Evolutionary conservation across 768 basidiomycete species (phyloP).

Genomic region (Mycena kentingensis): DNA sequence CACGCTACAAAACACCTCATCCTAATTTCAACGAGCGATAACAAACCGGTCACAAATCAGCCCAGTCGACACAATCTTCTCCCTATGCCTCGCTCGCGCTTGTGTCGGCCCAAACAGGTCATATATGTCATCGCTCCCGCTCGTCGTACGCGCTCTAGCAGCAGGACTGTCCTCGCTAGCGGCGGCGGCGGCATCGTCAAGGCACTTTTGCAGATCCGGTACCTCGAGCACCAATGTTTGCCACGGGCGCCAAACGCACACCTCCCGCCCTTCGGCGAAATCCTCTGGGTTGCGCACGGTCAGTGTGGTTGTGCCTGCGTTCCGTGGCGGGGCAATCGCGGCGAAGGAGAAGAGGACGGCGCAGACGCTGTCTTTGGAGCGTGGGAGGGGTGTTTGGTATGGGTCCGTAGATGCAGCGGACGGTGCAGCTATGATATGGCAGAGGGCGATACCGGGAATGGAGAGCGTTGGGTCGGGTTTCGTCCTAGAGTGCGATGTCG

Average conservation of each 20-base stretch:
- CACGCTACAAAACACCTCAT: no score
- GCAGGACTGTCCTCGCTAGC: not conserved
- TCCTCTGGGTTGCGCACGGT: constrained; percentile 36
- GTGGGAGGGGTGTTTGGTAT: constrained; percentile 18
- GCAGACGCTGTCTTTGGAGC: constrained; percentile 30
- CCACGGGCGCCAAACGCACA: constrained; percentile 57
- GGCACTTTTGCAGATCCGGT: constrained; percentile 6
- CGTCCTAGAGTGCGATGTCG: constrained; percentile 22
- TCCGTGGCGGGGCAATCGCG: constrained; percentile 25
- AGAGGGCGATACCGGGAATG: constrained; percentile 45
- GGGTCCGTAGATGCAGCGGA: constrained; percentile 20
- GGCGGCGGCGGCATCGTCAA: constrained; percentile 1
- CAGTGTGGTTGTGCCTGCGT: constrained; percentile 15
- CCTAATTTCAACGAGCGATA: constrained; percentile 13
- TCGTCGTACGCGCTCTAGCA: not conserved
- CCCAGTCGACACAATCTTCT: constrained; percentile 11
- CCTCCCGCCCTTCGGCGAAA: constrained; percentile 42
- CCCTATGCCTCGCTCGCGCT: constrained; percentile 4
- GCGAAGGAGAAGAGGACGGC: constrained; percentile 40
- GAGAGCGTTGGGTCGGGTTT: constrained; percentile 30
- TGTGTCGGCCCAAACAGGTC: constrained; percentile 10
- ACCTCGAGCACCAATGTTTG: constrained; percentile 30
- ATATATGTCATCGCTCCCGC: constrained; percentile 4
- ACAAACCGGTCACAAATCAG: constrained; percentile 22
- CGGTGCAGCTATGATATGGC: constrained; percentile 33